phyloP scores from a whole-genome alignment of 2,329 filamentous ascomycete species.

The Aureobasidium melanogenum region DNA sequence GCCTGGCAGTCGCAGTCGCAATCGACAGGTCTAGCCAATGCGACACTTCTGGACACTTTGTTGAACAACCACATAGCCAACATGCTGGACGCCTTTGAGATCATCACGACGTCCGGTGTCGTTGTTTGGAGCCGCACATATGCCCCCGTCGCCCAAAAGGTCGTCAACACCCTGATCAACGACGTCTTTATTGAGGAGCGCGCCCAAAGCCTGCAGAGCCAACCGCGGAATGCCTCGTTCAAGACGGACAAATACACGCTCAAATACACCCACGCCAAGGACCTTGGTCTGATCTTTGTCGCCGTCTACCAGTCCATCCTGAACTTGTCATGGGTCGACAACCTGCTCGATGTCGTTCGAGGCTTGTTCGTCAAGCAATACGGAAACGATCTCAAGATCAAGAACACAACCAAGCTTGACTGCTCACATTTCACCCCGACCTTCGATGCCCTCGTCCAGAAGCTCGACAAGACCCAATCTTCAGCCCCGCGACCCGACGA shows the following conservation, averaged over 20 bases:
- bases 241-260: slow-evolving; percentile 88
- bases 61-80: not conserved
- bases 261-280: slow-evolving; percentile 88
- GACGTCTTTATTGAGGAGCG: slow-evolving; percentile 98
- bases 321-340: slow-evolving; percentile 94
- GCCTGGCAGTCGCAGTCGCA: not conserved
- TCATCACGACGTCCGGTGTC: slow-evolving; percentile 89
- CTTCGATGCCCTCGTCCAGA: slow-evolving; percentile 84
- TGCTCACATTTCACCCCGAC: slow-evolving; percentile 80
- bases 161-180: slow-evolving; percentile 90
- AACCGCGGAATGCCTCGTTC: slow-evolving; percentile 58
- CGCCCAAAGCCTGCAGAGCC: slow-evolving; percentile 50
- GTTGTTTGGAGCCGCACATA: slow-evolving; percentile 93
- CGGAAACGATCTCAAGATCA: slow-evolving; percentile 73
- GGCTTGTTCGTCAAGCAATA: slow-evolving; percentile 89
- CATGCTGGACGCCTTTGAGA: slow-evolving; percentile 96
- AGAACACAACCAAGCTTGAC: slow-evolving; percentile 62
- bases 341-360: slow-evolving; percentile 88
- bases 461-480: slow-evolving; percentile 57
- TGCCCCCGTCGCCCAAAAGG: slow-evolving; percentile 64
- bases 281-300: slow-evolving; percentile 90
- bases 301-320: slow-evolving; percentile 94
- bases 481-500: slow-evolving; percentile 17
- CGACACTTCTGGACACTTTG: not conserved
- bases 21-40: not conserved